phyloP scores from a whole-genome alignment of 192 early-diverging fungal species.

The Backusella circina region DNA sequence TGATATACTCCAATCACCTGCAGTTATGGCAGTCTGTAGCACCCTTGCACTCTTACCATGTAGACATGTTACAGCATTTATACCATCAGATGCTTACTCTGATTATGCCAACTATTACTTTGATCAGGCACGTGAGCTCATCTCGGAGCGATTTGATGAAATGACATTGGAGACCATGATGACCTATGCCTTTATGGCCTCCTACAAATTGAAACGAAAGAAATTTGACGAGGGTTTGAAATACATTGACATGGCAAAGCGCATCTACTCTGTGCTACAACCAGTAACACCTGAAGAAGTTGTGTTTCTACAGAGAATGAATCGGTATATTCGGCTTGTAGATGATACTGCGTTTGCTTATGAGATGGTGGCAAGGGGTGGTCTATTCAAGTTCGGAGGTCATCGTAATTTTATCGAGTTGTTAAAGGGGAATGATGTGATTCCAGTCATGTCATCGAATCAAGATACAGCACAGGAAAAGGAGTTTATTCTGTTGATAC shows the following conservation, averaged over 20 bases:
- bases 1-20: background rate
- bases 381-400: no score
- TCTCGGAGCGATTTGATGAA: background rate
- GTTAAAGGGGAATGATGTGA: background rate
- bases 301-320: background rate
- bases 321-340: background rate
- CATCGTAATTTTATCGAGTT: background rate
- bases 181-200: background rate
- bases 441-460: background rate
- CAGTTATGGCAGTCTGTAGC: background rate
- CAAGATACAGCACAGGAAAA: background rate
- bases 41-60: background rate
- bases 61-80: background rate
- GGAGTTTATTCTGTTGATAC: background rate
- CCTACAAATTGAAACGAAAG: background rate
- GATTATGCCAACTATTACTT: background rate
- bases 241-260: background rate
- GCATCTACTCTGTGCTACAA: background rate
- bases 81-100: background rate
- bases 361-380: background rate
- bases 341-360: background rate
- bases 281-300: background rate
- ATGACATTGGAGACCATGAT: background rate
- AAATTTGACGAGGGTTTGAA: background rate
- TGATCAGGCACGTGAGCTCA: background rate